Conservation (phyloP, 257 asterid species). For the Salvia miltiorrhiza region DNA sequence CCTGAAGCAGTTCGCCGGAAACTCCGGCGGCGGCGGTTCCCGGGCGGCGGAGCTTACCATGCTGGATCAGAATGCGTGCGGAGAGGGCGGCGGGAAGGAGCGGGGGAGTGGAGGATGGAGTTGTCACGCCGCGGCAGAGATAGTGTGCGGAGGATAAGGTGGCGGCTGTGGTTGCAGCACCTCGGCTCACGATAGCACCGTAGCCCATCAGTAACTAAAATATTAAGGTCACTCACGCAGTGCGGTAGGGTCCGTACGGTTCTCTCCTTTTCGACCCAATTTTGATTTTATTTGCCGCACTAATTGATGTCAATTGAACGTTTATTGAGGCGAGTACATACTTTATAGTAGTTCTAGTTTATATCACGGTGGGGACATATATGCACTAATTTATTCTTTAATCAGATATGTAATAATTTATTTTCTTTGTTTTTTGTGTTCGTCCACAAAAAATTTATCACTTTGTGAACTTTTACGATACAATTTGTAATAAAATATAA, state of each 20-base stretch:
- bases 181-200: constrained; percentile 29
- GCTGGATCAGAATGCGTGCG: constrained; percentile 11
- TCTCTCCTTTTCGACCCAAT: neutral
- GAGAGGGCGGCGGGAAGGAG: neutral
- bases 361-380: neutral
- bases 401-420: no score
- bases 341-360: neutral
- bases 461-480: no score
- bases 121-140: constrained; percentile 15
- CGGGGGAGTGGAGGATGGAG: constrained; percentile 4
- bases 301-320: no score
- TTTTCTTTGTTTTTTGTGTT: no score
- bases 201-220: constrained; percentile 8
- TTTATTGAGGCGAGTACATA: no score
- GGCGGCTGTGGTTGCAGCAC: constrained; percentile 20
- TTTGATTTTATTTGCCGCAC: neutral
- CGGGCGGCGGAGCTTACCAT: constrained; percentile 29
- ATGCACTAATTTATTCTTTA: neutral
- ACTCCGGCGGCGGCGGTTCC: constrained; percentile 24
- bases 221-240: neutral
- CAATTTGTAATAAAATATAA: no score
- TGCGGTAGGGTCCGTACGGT: constrained; percentile 7
- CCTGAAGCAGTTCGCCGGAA: constrained; percentile 41
- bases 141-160: constrained; percentile 23
- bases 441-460: no score